Evolutionary conservation across 306 rosid species (phyloP).

Genomic region (Sicyos baderoa): DNA sequence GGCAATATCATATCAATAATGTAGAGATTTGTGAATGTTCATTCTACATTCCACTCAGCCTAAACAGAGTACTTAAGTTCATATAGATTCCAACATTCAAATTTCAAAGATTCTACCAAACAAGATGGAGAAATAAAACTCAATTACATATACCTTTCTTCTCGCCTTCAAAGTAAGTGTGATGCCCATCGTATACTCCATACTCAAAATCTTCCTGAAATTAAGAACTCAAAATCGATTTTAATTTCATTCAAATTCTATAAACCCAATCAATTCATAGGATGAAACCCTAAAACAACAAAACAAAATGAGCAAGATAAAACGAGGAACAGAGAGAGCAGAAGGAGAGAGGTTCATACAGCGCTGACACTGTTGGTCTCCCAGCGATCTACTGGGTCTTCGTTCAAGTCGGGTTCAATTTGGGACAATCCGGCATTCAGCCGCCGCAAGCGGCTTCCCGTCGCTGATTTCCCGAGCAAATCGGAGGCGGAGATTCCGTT

Average conservation of each 20-base stretch:
- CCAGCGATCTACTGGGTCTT: constrained; percentile 63
- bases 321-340: background rate
- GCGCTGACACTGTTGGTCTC: constrained; percentile 45
- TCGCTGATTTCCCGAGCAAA: constrained; percentile 22
- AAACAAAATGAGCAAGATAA: constrained; percentile 1
- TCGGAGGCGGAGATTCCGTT: constrained; percentile 9
- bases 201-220: constrained; percentile 73
- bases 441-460: constrained; percentile 25
- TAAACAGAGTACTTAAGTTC: no score
- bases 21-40: no score
- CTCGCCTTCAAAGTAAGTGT: constrained; percentile 67
- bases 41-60: background rate
- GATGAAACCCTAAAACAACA: background rate
- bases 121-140: background rate
- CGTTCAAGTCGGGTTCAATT: constrained; percentile 76
- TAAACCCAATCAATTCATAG: no score
- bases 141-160: constrained; percentile 32
- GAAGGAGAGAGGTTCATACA: constrained; percentile 27
- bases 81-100: background rate
- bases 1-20: no score
- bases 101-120: background rate
- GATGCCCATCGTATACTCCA: constrained; percentile 74
- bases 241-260: background rate
- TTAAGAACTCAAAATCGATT: background rate
- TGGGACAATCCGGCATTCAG: constrained; percentile 56